Base-by-base conservation (phyloP, 2,329 filamentous ascomycete species). In the Penicillium verrucosum region DNA sequence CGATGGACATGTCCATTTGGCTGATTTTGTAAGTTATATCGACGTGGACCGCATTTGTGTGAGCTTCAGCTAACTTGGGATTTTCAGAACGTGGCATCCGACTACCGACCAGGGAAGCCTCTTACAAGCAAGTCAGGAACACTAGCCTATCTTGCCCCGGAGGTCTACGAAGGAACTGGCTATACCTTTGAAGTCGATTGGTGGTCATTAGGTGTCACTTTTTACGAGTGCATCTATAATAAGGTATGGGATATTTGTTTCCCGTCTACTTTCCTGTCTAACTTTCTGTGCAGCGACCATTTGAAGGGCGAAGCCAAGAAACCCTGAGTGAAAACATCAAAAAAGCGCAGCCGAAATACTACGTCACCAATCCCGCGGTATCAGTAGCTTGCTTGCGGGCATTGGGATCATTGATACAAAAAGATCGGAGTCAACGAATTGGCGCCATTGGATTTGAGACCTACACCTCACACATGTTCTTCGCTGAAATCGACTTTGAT, bases 141-240 rank as follows among this genome's bases (percentile, higher is more conserved):
- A 0, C 79, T 99, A 57, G 94, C 94, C 52, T 99, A 99, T 71
- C 85, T 99, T 8, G 92, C 93, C 1, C 94, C 94, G 5, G 94
- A 99, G 73, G 94, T 97, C 2, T 99, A 97, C 69, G 84, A 87
- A 63, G 93, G 93, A 47, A 88, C 86, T 60, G 94, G 94, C 38
- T 99, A 99, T 70, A 87, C 89, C 58, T 86, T 87, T 45, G 90
- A 94, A 66, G 92, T 94, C 41, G 94, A 99, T 73, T 99, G 94
- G 94, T 99, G 94, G 94, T 97, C 94, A 6, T 77, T 99, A 23
- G 94, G 94, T 47, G 94, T 99, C 44, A 83, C 96, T n/a, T 97
- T 97, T 74, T 99, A 97, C 75, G 94, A 99, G 75, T 97, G 94
- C 82, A 97, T 99, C 63, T 99, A 97, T 79, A 96, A 95, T 78